Percentiles rank a stretch among this genome's conserved stretches.
These are phyloP conservation scores for Starmerella cellae DNA, from an alignment of 805 yeast genomes.

Conservation along the genomic window DNA sequence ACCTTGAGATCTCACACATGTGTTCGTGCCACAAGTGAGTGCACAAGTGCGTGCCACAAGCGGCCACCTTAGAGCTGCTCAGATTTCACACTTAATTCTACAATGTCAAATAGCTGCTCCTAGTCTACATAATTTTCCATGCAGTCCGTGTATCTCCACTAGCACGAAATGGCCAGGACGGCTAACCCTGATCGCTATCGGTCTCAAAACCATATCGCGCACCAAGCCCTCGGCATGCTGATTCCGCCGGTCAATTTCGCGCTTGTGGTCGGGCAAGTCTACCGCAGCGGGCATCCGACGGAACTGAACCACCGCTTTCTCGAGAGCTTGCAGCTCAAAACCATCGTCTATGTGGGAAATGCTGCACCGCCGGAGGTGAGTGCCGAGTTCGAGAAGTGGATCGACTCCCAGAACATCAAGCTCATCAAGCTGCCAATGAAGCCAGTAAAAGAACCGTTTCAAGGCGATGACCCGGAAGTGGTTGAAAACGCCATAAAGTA, in stretches of 20 bases:
- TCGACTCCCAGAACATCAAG: conserved; percentile 38
- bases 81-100: too few relatives aligned
- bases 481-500: conserved; percentile 33
- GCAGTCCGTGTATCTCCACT: too few relatives aligned
- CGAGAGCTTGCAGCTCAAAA: conserved; percentile 51
- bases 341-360: conserved; percentile 61
- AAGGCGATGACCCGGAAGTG: conserved; percentile 43
- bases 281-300: conserved; percentile 90
- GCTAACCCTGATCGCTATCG: too few relatives aligned
- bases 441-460: conserved; percentile 63
- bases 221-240: too few relatives aligned
- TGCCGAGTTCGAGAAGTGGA: conserved; percentile 58
- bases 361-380: conserved; percentile 34
- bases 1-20: too few relatives aligned
- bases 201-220: too few relatives aligned
- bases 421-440: conserved; percentile 53
- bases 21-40: too few relatives aligned
- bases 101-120: too few relatives aligned
- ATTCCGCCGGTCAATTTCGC: conserved; percentile 92
- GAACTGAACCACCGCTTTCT: conserved; percentile 72
- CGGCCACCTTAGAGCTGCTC: too few relatives aligned
- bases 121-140: too few relatives aligned
- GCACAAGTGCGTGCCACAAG: too few relatives aligned
- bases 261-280: conserved; percentile 73
- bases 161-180: too few relatives aligned